A percentile compares a stretch with the other conserved stretches of the same genome.
phyloP scores from a whole-genome alignment of 2,329 filamentous ascomycete genomes.

The Verticillium isaacii region DNA sequence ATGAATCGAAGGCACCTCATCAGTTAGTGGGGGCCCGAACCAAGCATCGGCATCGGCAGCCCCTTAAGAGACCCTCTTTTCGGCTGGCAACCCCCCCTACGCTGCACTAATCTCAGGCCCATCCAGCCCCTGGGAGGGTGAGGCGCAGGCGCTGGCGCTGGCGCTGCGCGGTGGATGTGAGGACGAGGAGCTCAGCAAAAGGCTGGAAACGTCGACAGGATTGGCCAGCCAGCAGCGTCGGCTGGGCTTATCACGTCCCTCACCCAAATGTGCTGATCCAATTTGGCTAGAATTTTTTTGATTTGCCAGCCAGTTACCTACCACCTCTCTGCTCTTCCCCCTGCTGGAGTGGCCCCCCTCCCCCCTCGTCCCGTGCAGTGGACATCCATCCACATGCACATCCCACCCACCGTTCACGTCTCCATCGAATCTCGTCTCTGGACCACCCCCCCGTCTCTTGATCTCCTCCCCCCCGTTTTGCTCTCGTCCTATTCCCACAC shows the following conservation, averaged over 20 bases:
- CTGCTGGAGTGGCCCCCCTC: background rate
- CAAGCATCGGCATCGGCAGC: background rate
- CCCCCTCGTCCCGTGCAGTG: background rate
- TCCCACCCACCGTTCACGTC: background rate
- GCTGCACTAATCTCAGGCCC: constrained; percentile 12
- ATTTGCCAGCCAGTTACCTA: background rate
- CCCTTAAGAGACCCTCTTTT: background rate
- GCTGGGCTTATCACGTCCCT: background rate
- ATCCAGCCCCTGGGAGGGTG: constrained; percentile 13
- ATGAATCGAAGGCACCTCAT: background rate
- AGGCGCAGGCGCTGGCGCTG: background rate
- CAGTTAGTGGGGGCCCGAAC: background rate
- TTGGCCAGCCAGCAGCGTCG: background rate
- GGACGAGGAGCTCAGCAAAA: background rate
- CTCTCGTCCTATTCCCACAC: constrained; percentile 1
- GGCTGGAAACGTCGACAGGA: background rate
- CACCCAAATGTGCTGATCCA: background rate
- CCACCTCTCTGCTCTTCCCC: too few relatives aligned
- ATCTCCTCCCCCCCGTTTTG: constrained; percentile 2
- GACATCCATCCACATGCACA: background rate
- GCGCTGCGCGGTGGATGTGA: background rate
- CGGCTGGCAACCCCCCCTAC: constrained; percentile 9
- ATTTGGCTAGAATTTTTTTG: background rate
- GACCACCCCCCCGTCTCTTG: background rate
- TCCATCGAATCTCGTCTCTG: background rate